Evolutionary conservation across 805 yeast species (phyloP), one percentile per base, ranked within the genome.

Genomic region (Debaryomyces maramus): DNA sequence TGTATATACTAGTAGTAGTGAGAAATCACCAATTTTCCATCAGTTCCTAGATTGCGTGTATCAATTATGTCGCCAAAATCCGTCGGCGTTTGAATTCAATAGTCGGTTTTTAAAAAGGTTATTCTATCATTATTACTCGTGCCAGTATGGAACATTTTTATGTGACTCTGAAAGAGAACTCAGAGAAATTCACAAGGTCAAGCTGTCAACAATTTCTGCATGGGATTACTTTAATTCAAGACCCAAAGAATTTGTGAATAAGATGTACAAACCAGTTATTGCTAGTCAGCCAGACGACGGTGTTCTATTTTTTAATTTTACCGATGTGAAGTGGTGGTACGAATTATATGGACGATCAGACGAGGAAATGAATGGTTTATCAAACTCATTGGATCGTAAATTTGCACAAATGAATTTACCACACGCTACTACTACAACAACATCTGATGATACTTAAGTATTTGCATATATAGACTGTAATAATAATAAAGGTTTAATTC

Each of bases 151-250:
- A 3, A 81, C 96, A 1, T 93, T 93, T 52, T 59, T 93, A 38
- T 81, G 78, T 49, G 84, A 93, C 54, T 74, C 77, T 32, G 97
- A 93, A 55, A 59, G 62, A 36, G 95, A 88, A 43, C 52, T 65
- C 6, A 64, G 63, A n/a, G 46, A 53, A 16, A 45, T 50, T 2
- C 61, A 69, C 19, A 58, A 70, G 8, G 60, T 79, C 2, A 57
- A 52, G 6, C 50, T 61, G 3, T 66, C 72, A 9, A 85, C 97
- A 0, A 72, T 86, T 23, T 81, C 91, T 10, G 96, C 85, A 1
- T 90, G 98, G 98, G 96, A 90, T 60, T 90, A 93, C 57, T 91
- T 93, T 66, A 70, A 80, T 39, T 85, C 95, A 5, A 69, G 97
- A 17, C 70, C 72, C 14, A 59, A 59, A 8, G 96, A 90, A 56